Percentiles rank a stretch among this genome's conserved stretches.
Conservation (phyloP, 805 yeast species). For the Starmerella powellii region DNA sequence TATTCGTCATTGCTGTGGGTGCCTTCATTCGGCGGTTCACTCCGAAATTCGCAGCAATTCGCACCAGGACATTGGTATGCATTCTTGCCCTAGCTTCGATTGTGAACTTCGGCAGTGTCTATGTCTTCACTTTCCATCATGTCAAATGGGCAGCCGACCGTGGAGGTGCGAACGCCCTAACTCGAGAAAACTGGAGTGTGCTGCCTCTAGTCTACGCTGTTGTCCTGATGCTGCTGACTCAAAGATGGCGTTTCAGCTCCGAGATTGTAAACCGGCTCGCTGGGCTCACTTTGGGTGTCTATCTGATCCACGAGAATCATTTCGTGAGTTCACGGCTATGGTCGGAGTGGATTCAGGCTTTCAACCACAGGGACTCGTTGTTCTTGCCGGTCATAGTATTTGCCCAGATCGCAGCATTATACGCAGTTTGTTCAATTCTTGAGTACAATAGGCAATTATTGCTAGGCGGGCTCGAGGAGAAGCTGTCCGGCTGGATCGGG, state of each 20-base stretch:
- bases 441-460: constrained; percentile 8
- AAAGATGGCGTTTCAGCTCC: constrained; percentile 1
- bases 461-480: constrained; percentile 7
- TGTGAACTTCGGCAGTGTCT: constrained; percentile 6
- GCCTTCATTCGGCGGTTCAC: constrained; percentile 10
- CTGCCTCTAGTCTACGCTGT: constrained; percentile 6
- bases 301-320: constrained; percentile 13
- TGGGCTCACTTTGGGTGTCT: constrained; percentile 11
- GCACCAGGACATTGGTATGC: not conserved
- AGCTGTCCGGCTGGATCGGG: not conserved
- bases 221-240: constrained; percentile 3
- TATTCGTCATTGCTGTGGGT: constrained; percentile 9
- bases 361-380: not conserved
- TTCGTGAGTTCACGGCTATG: constrained; percentile 7
- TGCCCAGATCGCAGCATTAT: constrained; percentile 4
- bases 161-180: constrained; percentile 10
- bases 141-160: constrained; percentile 2
- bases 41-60: not conserved
- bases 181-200: constrained; percentile 10
- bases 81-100: not conserved
- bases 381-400: constrained; percentile 9
- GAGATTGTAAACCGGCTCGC: constrained; percentile 6
- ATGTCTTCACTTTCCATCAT: constrained; percentile 3
- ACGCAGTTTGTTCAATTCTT: constrained; percentile 4
- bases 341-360: constrained; percentile 3